Conservation (phyloP, 371 early-diverging fungal genomes). For the Amoeboaphelidium occidentale region DNA sequence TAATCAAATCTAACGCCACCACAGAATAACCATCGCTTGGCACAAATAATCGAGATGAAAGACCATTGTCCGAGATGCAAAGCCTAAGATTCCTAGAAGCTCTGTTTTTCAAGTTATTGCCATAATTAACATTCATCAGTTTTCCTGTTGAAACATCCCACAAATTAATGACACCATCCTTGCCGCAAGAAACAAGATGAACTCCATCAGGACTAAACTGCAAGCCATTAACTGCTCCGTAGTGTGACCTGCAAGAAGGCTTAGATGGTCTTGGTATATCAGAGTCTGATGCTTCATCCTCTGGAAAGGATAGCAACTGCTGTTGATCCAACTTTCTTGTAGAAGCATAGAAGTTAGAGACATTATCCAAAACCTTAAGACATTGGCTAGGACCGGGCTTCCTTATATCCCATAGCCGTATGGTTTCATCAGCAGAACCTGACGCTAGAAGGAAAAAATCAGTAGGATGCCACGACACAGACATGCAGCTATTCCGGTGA, state of each 20-base stretch:
- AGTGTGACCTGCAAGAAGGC: constrained; percentile 30
- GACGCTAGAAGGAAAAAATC: constrained; percentile 50
- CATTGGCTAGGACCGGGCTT: constrained; percentile 30
- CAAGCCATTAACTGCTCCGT: constrained; percentile 44
- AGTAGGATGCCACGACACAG: constrained; percentile 54
- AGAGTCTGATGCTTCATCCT: too few species aligned
- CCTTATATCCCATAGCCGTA: constrained; percentile 59
- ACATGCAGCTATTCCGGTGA: constrained; percentile 37
- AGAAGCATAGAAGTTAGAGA: too few species aligned
- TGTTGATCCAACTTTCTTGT: too few species aligned
- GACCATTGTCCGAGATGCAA: too few species aligned
- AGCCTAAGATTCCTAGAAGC: too few species aligned
- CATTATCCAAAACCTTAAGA: too few species aligned
- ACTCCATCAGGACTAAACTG: constrained; percentile 32
- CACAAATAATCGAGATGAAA: too few species aligned
- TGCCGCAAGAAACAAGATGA: constrained; percentile 31
- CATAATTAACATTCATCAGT: too few species aligned
- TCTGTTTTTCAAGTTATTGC: too few species aligned
- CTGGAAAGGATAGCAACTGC: too few species aligned
- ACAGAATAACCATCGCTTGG: too few species aligned
- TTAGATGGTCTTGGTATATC: constrained; percentile 21
- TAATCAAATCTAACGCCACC: too few species aligned
- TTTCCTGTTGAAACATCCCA: constrained; percentile 50
- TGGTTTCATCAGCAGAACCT: constrained; percentile 36
- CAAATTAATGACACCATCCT: constrained; percentile 43